These are phyloP conservation scores for Aspergillus incahuasiensis DNA, from an alignment of 495 filamentous ascomycete genomes.

Conservation along the genomic window DNA sequence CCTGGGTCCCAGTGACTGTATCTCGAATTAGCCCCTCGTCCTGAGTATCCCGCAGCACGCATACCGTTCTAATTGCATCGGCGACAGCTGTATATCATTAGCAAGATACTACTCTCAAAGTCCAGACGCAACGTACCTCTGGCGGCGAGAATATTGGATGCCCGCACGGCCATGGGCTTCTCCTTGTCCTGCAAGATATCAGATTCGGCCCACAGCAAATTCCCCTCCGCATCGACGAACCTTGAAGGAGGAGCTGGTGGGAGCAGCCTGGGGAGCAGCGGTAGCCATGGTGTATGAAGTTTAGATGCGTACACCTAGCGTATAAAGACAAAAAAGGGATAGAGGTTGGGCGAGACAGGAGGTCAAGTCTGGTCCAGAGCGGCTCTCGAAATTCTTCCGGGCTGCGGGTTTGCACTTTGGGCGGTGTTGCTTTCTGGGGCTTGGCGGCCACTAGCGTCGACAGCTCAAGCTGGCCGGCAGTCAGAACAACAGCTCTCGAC, in stretches of 20 bases:
- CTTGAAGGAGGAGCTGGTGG: constrained; percentile 74
- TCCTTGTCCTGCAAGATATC: constrained; percentile 78
- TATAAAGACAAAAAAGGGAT: constrained; percentile 18
- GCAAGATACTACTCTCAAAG: not conserved
- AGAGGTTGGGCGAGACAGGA: constrained; percentile 16
- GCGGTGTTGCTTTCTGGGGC: constrained; percentile 40
- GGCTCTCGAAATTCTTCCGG: constrained; percentile 44
- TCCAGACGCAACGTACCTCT: constrained; percentile 58
- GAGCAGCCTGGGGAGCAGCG: constrained; percentile 48
- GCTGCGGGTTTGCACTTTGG: constrained; percentile 51
- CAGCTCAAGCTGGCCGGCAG: constrained; percentile 22
- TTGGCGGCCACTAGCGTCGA: constrained; percentile 42
- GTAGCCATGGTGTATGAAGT: constrained; percentile 58
- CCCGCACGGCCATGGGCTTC: constrained; percentile 94
- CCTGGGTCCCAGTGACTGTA: constrained; percentile 64
- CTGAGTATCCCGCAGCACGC: constrained; percentile 21
- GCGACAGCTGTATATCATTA: constrained; percentile 63
- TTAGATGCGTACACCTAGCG: constrained; percentile 26
- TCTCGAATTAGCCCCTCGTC: constrained; percentile 42
- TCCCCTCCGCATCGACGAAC: constrained; percentile 43
- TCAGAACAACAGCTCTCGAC: constrained; percentile 27
- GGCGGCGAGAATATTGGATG: constrained; percentile 92
- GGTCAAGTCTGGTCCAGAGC: constrained; percentile 22
- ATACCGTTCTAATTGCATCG: constrained; percentile 88
- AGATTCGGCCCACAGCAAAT: constrained; percentile 40